A percentile compares a stretch with the other conserved stretches of the same genome.
phyloP scores from a whole-genome alignment of 352 stramenopile genomes.

The Globisporangium megalacanthum region DNA sequence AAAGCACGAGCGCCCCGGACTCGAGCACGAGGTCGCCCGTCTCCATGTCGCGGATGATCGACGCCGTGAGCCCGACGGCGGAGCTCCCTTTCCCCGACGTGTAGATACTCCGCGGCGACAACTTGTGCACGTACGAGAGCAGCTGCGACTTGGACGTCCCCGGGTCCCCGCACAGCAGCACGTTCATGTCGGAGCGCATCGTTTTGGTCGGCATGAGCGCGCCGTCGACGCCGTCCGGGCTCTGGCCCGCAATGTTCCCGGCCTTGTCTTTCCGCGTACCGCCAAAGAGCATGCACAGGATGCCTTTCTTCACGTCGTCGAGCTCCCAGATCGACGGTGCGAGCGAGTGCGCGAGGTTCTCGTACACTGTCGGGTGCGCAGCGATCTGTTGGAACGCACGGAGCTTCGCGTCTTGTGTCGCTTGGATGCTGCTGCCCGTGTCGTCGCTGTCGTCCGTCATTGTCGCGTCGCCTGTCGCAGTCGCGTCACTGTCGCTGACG shows the following conservation, averaged over 20 bases:
- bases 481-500: constrained; percentile 5
- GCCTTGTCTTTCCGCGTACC: constrained; percentile 87
- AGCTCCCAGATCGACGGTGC: constrained; percentile 92
- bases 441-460: constrained; percentile 11
- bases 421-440: constrained; percentile 32
- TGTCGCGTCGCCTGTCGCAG: constrained; percentile 13
- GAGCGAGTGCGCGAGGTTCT: constrained; percentile 76
- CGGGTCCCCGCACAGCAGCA: constrained; percentile 97
- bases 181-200: constrained; percentile 96
- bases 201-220: constrained; percentile 52
- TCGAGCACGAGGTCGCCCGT: constrained; percentile 97
- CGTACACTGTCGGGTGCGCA: constrained; percentile 73
- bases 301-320: constrained; percentile 98
- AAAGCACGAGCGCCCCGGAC: constrained; percentile 95
- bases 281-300: constrained; percentile 98
- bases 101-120: constrained; percentile 97
- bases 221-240: constrained; percentile 30
- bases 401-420: constrained; percentile 50
- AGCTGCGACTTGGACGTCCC: constrained; percentile 98
- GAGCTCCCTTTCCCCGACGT: constrained; percentile 98
- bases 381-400: constrained; percentile 71
- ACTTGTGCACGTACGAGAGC: constrained; percentile 95
- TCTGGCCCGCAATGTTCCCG: constrained; percentile 10
- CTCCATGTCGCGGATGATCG: constrained; percentile 95
- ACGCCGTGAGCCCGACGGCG: constrained; percentile 98